phyloP scores from a whole-genome alignment of 352 stramenopile genomes.

The Globisporangium rhizosaccharum region DNA sequence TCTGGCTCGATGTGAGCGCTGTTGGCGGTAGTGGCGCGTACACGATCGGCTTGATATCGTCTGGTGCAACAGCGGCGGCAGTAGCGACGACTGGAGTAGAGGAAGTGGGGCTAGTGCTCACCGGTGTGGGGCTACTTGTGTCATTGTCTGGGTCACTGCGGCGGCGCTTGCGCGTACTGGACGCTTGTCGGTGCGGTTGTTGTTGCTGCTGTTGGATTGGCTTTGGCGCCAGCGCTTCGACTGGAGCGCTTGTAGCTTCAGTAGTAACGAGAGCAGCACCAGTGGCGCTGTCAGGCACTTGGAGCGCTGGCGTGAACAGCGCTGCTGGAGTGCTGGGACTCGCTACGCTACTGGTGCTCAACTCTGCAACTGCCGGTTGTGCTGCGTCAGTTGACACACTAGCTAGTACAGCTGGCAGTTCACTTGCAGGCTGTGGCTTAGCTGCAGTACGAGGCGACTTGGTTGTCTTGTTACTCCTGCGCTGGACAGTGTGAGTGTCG shows the following conservation, averaged over 20 bases:
- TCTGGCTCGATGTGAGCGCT: conserved; percentile 29
- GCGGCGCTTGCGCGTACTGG: background rate
- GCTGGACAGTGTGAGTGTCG: background rate
- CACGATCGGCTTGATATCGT: too few species aligned
- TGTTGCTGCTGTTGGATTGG: background rate
- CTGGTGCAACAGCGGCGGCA: too few species aligned
- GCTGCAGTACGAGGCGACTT: too few species aligned
- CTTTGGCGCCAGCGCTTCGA: conserved; percentile 2
- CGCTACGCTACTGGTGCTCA: background rate
- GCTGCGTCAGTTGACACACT: background rate
- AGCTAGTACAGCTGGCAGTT: background rate
- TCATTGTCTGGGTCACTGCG: too few species aligned
- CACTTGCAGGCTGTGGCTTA: background rate
- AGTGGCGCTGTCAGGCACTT: conserved; percentile 8
- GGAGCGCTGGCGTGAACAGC: background rate
- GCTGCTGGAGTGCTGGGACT: background rate
- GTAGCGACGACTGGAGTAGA: too few species aligned
- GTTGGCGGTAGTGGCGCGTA: background rate
- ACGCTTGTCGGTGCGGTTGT: too few species aligned
- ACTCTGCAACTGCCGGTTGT: too few species aligned
- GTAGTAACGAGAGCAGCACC: background rate
- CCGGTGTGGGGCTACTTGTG: too few species aligned
- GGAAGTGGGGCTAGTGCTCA: too few species aligned
- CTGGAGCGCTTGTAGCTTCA: conserved; percentile 9
- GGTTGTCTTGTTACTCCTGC: background rate